Conservation (phyloP, 306 rosid species). For the Benincasa hispida region DNA sequence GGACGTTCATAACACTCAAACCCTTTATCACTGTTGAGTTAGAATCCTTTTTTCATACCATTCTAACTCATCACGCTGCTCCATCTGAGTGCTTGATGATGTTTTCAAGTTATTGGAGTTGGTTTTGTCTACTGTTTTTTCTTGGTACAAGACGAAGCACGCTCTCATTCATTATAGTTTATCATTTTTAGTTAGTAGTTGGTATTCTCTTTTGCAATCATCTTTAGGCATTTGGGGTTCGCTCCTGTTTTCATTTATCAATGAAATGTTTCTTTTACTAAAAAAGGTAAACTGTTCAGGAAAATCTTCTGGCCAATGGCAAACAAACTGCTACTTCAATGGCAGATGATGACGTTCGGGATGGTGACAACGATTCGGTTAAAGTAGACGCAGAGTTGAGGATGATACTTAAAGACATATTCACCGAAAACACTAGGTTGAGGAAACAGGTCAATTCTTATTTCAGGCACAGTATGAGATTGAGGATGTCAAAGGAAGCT, state of each 20-base stretch:
- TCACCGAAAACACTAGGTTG: conserved; percentile 60
- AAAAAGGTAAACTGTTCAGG: conserved; percentile 46
- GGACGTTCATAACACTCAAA: background rate
- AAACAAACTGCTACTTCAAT: conserved; percentile 19
- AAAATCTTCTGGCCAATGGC: conserved; percentile 38
- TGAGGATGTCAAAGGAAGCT: conserved; percentile 27
- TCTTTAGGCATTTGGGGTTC: too few species aligned
- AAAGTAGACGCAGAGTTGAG: conserved; percentile 45
- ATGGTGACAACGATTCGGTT: conserved; percentile 6
- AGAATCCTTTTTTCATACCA: background rate
- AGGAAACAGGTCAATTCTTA: conserved; percentile 65
- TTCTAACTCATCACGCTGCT: background rate
- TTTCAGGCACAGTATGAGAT: conserved; percentile 30
- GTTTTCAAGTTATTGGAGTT: too few species aligned
- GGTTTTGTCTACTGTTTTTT: too few species aligned
- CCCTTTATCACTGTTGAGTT: background rate
- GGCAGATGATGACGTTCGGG: conserved; percentile 23
- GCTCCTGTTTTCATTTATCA: too few species aligned
- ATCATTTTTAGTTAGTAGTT: too few species aligned
- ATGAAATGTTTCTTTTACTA: too few species aligned
- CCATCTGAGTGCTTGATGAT: background rate
- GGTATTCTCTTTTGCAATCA: too few species aligned
- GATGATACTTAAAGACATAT: conserved; percentile 47
- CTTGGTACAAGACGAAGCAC: too few species aligned
- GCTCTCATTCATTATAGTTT: too few species aligned